These are phyloP conservation scores for Cyclostephanos tholiformis DNA, from an alignment of 108 stramenopile species.

Conservation along the genomic window DNA sequence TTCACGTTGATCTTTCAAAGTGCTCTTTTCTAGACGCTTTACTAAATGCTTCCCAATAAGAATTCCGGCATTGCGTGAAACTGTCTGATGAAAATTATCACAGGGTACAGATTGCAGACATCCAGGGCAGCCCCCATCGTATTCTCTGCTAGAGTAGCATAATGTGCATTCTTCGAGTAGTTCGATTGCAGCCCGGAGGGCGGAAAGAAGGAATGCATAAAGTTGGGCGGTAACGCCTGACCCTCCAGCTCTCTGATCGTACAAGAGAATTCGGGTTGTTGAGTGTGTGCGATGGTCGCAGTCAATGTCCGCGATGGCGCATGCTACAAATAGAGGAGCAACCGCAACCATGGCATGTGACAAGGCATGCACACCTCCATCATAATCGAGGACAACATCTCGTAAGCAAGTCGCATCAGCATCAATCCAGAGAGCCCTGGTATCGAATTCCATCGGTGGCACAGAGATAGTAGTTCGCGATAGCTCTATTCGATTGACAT, in stretches of 20 bases:
- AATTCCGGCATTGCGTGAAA: constrained; percentile 55
- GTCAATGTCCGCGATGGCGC: constrained; percentile 73
- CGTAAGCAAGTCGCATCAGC: constrained; percentile 61
- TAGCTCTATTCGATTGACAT: constrained; percentile 71
- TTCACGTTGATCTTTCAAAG: constrained; percentile 38
- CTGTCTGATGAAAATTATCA: constrained; percentile 71
- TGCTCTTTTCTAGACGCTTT: constrained; percentile 54
- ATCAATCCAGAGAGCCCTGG: constrained; percentile 92
- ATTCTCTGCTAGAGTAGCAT: constrained; percentile 44
- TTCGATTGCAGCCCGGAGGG: constrained; percentile 67
- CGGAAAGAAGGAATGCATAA: constrained; percentile 57
- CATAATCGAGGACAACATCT: constrained; percentile 53
- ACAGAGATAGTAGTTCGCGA: constrained; percentile 78
- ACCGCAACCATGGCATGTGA: constrained; percentile 92
- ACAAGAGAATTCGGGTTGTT: constrained; percentile 72
- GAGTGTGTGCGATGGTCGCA: constrained; percentile 69
- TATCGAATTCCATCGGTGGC: constrained; percentile 93
- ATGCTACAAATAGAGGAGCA: constrained; percentile 88
- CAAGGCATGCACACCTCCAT: constrained; percentile 89
- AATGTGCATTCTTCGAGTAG: constrained; percentile 72
- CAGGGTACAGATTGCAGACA: constrained; percentile 77
- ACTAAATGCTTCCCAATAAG: constrained; percentile 63
- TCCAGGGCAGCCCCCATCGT: constrained; percentile 84
- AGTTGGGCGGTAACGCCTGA: constrained; percentile 67
- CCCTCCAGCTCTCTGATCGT: constrained; percentile 78